These are phyloP conservation scores for Rutstroemia sp. DNA, from an alignment of 2,329 filamentous ascomycete genomes.

Conservation along the genomic window DNA sequence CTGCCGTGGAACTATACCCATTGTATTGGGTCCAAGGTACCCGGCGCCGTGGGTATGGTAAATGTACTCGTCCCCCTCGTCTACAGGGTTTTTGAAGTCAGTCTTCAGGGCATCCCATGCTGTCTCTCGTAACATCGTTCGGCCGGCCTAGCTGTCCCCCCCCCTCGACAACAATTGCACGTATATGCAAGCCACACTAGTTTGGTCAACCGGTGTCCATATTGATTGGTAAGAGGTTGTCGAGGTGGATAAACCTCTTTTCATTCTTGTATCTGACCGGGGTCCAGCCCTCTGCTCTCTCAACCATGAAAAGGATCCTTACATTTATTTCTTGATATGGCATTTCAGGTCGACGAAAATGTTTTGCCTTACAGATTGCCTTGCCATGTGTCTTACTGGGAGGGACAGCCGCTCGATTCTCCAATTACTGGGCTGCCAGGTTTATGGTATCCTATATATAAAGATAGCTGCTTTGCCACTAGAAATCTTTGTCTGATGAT, in stretches of 20 bases:
- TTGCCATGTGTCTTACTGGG: slow-evolving; percentile 6
- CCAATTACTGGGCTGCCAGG: too few relatives aligned
- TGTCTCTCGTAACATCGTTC: slow-evolving; percentile 5
- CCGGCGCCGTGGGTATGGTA: slow-evolving; percentile 9
- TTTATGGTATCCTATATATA: slow-evolving; percentile 2
- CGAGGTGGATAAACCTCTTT: slow-evolving; percentile 3
- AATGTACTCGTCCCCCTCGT: neutral
- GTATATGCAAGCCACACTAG: slow-evolving; percentile 9
- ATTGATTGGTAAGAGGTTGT: slow-evolving; percentile 5
- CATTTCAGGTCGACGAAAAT: neutral
- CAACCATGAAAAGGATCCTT: neutral
- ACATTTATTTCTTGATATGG: neutral
- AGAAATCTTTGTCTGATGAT: neutral
- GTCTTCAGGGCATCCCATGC: slow-evolving; percentile 3
- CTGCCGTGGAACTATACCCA: slow-evolving; percentile 5
- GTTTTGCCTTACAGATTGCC: slow-evolving; percentile 6
- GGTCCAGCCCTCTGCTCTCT: slow-evolving; percentile 1
- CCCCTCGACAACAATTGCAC: neutral
- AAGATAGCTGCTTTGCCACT: slow-evolving; percentile 2
- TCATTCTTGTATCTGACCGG: slow-evolving; percentile 4
- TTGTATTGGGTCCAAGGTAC: slow-evolving; percentile 5
- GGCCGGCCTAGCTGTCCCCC: neutral
- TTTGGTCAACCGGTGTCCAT: slow-evolving; percentile 3
- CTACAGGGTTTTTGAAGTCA: slow-evolving; percentile 4
- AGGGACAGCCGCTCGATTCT: slow-evolving; percentile 3